These are phyloP conservation scores for Alopecurus myosuroides DNA, from an alignment of 176 grass and related monocot species.

Conservation along the genomic window DNA sequence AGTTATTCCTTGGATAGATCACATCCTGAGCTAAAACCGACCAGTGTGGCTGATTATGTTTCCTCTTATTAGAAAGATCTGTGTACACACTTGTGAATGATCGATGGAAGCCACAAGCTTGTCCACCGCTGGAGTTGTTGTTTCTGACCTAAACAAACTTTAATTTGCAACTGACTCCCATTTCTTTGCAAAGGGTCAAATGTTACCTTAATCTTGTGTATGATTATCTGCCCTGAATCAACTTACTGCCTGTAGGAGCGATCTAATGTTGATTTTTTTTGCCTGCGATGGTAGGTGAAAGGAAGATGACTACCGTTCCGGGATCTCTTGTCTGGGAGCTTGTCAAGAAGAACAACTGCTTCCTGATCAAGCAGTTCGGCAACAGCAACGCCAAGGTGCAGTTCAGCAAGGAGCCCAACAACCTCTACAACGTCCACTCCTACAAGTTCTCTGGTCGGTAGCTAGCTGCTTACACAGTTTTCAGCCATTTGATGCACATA, in stretches of 20 bases:
- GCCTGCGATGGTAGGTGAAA: constrained; percentile 3
- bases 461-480: background rate
- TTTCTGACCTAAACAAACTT: background rate
- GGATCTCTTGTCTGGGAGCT: constrained; percentile 89
- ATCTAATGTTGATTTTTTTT: background rate
- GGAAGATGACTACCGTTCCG: constrained; percentile 59
- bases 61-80: background rate
- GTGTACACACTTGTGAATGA: background rate
- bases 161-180: background rate
- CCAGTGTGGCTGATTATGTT: background rate
- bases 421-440: constrained; percentile 85
- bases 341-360: constrained; percentile 90
- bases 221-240: background rate
- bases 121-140: rapidly evolving
- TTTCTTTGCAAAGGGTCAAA: background rate
- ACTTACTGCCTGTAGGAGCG: background rate
- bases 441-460: constrained; percentile 77
- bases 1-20: background rate
- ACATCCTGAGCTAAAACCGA: background rate
- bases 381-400: constrained; percentile 82
- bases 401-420: constrained; percentile 96
- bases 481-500: background rate
- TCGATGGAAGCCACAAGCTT: background rate
- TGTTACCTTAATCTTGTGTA: background rate
- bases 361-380: constrained; percentile 84